Evolutionary conservation across 306 rosid species (phyloP).

Genomic region (Vigna reflexopilosa): DNA sequence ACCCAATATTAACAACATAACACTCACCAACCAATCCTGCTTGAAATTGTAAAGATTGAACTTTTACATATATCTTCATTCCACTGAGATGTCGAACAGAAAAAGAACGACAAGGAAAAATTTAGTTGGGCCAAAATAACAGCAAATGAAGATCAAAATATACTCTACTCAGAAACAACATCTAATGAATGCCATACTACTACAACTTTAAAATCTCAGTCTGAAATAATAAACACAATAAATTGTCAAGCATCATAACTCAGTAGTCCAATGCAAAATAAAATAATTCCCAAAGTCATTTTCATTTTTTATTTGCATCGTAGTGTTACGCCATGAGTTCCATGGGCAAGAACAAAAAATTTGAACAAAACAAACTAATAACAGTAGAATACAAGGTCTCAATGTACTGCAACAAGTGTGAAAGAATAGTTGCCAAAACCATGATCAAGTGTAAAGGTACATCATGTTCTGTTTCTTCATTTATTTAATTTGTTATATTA

Average conservation of each 20-base stretch:
- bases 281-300: not conserved
- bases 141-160: constrained; percentile 19
- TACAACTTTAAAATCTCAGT: not conserved
- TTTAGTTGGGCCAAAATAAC: constrained; percentile 24
- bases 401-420: too few species aligned
- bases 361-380: constrained; percentile 47
- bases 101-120: constrained; percentile 43
- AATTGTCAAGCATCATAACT: constrained; percentile 40
- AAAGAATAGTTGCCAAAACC: too few species aligned
- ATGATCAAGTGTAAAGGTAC: too few species aligned
- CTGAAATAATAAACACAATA: not conserved
- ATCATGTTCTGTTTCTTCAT: too few species aligned
- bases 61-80: constrained; percentile 93
- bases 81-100: constrained; percentile 67
- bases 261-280: not conserved
- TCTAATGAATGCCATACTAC: constrained; percentile 64
- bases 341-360: constrained; percentile 67
- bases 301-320: constrained; percentile 20
- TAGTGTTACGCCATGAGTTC: constrained; percentile 36
- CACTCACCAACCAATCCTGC: constrained; percentile 84
- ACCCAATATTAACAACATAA: constrained; percentile 41
- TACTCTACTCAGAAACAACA: constrained; percentile 30
- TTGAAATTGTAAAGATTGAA: constrained; percentile 85
- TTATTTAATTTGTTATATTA: too few species aligned
- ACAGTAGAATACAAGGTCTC: constrained; percentile 52